Base-by-base conservation (phyloP, 1,284 basidiomycete species). In the Tremellales sp. region DNA sequence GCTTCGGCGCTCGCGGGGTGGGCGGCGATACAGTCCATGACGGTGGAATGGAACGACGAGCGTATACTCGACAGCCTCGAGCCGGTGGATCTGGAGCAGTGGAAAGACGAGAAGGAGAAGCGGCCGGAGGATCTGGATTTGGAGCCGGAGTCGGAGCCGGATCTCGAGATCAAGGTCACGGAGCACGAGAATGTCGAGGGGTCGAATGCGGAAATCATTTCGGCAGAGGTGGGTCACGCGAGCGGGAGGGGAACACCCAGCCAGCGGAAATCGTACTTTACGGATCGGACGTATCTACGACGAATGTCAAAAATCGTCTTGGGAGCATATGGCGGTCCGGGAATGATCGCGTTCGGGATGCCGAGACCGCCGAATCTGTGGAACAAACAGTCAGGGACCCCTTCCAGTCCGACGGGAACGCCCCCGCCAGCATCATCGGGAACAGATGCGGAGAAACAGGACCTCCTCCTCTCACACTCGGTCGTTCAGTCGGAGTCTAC, bases 331-430 rank as follows among this genome's bases (percentile, higher is more conserved):
- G 37, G 37, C 6, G 37, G 37, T 8, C 37, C 37, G 9, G 37
- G 37, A 18, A 39, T 39, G 37, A 39, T 39, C 9, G 24, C 27
- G 22, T 39, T 39, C 24, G 37, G 37, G 5, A 25, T 21, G 24
- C 37, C 37, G 9, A 39, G 37, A 39, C 37, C 37, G 12, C 37
- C 37, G 24, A 39, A 39, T 39, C 37, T 39, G 19, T n/a, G n/a
- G n/a, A n/a, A n/a, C n/a, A n/a, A n/a, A n/a, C n/a, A n/a, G n/a
- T n/a, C n/a, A n/a, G n/a, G n/a, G n/a, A n/a, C n/a, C n/a, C n/a
- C n/a, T n/a, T n/a, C n/a, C n/a, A n/a, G n/a, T n/a, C n/a, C n/a
- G n/a, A n/a, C n/a, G n/a, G n/a, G n/a, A n/a, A n/a, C n/a, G n/a
- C n/a, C n/a, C n/a, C 22, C 22, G 24, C 9, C 8, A 18, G n/a